Evolutionary conservation across 2,329 filamentous ascomycete species (phyloP), one percentile per base, ranked within the genome.

Genomic region (Cladosporium cucumerinum): DNA sequence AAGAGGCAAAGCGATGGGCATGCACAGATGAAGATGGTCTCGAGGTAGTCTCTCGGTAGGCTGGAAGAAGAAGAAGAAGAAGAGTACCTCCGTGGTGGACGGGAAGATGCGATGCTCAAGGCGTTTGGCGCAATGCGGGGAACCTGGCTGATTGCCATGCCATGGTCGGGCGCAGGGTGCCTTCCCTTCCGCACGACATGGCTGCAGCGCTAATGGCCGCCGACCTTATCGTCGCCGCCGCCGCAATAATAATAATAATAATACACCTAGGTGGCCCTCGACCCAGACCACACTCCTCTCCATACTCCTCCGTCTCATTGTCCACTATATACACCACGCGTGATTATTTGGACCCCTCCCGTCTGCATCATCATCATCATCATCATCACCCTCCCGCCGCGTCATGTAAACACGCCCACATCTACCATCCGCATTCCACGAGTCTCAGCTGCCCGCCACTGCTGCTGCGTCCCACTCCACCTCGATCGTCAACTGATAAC

Each of bases 391-490:
- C 58, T n/a, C 2, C 26, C 43, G 60, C 60, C 60, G 60, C 49
- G 60, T 62, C 60, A 62, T 62, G 60, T 55, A 62, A 62, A 62
- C 60, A 62, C 58, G 25, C 36, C 39, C 57, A 48, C 21, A 57
- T 39, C 32, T 46, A 23, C 58, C 58, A 23, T 18, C 32, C 25
- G 60, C 60, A 62, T 62, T 55, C 60, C 60, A 62, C 43, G 30
- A 32, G 58, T 61, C 58, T 49, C 58, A 61, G 18, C 43, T 12
- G 18, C 43, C 43, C n/a, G 18, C 43, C 58, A 21, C 46, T 46
- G 26, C 58, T 48, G 36, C 57, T 46, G 36, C 57, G n/a, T 28
- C 34, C 48, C 18, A 60, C 25, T 49, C 25, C 39, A 23, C 28
- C n/a, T 49, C 57, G 16, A 21, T n/a, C 5, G 23, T 46, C 58